Percentiles rank a stretch among this genome's conserved stretches.
Evolutionary conservation across 73 alveolate species (phyloP).

Genomic region (Paramecium biaurelia): DNA sequence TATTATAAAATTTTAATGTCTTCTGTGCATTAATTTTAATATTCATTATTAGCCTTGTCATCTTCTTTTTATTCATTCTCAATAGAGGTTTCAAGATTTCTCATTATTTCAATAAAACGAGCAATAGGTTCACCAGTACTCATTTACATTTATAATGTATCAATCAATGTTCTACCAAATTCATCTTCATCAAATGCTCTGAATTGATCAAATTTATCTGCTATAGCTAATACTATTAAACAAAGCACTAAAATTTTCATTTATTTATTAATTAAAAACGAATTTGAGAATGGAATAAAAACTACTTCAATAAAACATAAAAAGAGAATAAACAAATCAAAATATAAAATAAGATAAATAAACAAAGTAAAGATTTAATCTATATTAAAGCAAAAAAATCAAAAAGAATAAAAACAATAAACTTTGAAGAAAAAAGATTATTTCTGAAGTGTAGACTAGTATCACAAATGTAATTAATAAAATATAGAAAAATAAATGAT

Average conservation of each 20-base stretch:
- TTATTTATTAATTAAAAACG: not conserved
- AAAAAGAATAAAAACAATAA: no score
- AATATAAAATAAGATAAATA: no score
- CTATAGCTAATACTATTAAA: not conserved
- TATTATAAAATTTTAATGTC: not conserved
- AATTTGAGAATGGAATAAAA: not conserved
- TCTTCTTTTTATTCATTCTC: slow-evolving; percentile 43
- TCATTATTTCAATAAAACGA: slow-evolving; percentile 25
- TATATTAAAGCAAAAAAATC: no score
- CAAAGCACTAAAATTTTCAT: not conserved
- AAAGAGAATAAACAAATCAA: no score
- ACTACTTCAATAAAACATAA: no score
- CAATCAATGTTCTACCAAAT: slow-evolving; percentile 51
- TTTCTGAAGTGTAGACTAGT: no score
- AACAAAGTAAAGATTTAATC: no score
- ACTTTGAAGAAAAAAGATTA: no score
- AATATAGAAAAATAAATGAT: no score
- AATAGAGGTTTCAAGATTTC: not conserved
- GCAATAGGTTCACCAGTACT: slow-evolving; percentile 47
- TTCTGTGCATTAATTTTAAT: slow-evolving; percentile 40
- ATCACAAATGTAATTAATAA: no score
- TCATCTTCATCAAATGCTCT: slow-evolving; percentile 40
- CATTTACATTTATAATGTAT: slow-evolving; percentile 26
- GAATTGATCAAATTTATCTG: not conserved
- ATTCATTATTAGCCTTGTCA: slow-evolving; percentile 24